A percentile compares a stretch with the other conserved stretches of the same genome.
Evolutionary conservation across 2,329 filamentous ascomycete species (phyloP).

Genomic region (Cercospora beticola): DNA sequence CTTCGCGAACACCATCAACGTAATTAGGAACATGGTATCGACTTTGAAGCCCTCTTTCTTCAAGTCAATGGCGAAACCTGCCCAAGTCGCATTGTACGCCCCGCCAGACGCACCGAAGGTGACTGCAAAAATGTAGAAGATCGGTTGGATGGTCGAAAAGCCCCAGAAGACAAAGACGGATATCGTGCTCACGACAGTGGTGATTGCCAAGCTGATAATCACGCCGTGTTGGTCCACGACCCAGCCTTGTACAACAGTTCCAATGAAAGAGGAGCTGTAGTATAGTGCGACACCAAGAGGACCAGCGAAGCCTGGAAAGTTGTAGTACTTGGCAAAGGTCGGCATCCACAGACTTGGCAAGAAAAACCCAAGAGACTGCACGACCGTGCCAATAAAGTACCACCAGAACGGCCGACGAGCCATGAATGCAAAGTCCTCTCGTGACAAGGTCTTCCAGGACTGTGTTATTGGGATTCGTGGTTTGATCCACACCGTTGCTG

Average conservation of each 20-base stretch:
- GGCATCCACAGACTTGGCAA: constrained; percentile 47
- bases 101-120: background rate
- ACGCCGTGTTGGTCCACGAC: constrained; percentile 43
- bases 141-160: constrained; percentile 43
- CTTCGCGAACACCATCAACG: constrained; percentile 48
- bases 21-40: constrained; percentile 44
- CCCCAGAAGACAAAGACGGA: constrained; percentile 49
- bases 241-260: constrained; percentile 41
- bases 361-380: constrained; percentile 47
- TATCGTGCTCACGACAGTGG: constrained; percentile 38
- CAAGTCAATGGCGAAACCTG: background rate
- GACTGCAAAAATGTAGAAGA: constrained; percentile 35
- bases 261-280: constrained; percentile 41
- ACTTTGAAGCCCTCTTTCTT: background rate
- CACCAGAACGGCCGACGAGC: background rate
- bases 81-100: background rate
- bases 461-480: background rate
- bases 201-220: constrained; percentile 41
- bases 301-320: constrained; percentile 38
- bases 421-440: background rate
- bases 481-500: background rate
- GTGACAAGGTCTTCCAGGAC: background rate
- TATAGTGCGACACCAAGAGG: constrained; percentile 42
- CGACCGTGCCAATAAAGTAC: constrained; percentile 31
- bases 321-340: constrained; percentile 40